phyloP scores from a whole-genome alignment of 441 rosid species.

The Eutrema salsugineum region DNA sequence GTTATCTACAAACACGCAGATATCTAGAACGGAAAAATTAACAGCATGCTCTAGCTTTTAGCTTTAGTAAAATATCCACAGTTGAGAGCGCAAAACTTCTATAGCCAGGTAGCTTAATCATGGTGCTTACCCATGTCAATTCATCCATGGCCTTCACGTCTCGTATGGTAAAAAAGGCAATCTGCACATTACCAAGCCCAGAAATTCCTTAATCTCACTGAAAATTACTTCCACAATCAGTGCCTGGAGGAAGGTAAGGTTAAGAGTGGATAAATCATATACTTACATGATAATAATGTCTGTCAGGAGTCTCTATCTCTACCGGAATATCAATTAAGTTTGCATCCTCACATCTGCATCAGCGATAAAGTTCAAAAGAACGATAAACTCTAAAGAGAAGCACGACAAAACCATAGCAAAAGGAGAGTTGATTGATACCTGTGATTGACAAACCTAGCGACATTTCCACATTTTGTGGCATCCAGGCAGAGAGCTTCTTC shows the following conservation, averaged over 20 bases:
- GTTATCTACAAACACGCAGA: background rate
- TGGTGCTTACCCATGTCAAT: slow-evolving; percentile 75
- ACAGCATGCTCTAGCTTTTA: background rate
- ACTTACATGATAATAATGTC: slow-evolving; percentile 87
- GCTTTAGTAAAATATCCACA: background rate
- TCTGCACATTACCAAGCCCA: slow-evolving; percentile 42
- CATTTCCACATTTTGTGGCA: slow-evolving; percentile 81
- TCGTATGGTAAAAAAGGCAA: slow-evolving; percentile 80
- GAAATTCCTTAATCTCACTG: background rate
- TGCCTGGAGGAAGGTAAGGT: background rate
- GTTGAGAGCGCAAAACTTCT: background rate
- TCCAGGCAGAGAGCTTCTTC: slow-evolving; percentile 95
- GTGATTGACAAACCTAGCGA: slow-evolving; percentile 89
- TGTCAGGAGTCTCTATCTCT: slow-evolving; percentile 88
- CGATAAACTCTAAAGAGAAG: slow-evolving; percentile 1
- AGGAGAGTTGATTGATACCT: slow-evolving; percentile 42
- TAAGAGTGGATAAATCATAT: background rate
- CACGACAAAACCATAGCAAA: background rate
- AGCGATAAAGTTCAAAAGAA: background rate
- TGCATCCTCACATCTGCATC: slow-evolving; percentile 71
- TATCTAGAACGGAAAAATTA: background rate
- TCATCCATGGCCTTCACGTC: slow-evolving; percentile 73
- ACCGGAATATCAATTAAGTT: slow-evolving; percentile 87
- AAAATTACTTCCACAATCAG: background rate
- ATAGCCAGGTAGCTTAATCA: background rate